A percentile compares a stretch with the other conserved stretches of the same genome.
Conservation (phyloP, 225 moss, liverwort and hornwort genomes). For the Pseudoscleropodium purum region DNA sequence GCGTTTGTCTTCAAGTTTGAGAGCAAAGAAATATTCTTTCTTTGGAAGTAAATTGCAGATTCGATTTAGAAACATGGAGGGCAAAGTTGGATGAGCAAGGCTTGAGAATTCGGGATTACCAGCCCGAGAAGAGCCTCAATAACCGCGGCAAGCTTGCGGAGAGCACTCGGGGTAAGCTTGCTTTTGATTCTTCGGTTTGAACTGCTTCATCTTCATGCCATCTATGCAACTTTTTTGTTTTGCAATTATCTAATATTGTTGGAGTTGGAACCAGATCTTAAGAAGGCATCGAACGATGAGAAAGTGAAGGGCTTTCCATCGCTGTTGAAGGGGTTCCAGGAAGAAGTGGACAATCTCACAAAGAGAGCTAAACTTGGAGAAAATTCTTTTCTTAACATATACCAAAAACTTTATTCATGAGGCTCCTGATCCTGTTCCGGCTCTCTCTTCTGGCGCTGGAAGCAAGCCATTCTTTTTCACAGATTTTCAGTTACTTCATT, state of each 20-base stretch:
- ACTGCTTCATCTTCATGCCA: neutral
- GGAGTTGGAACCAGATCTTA: slow-evolving; percentile 45
- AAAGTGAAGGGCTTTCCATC: slow-evolving; percentile 66
- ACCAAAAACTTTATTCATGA: slow-evolving; percentile 93
- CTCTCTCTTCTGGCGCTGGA: slow-evolving; percentile 74
- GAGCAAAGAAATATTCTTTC: neutral
- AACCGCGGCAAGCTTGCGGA: slow-evolving; percentile 71
- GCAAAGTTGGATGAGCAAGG: slow-evolving; percentile 88
- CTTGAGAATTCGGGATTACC: slow-evolving; percentile 71
- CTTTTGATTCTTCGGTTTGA: neutral
- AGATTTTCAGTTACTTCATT: neutral
- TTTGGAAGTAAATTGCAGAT: slow-evolving; percentile 39
- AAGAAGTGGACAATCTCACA: slow-evolving; percentile 90
- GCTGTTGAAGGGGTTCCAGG: slow-evolving; percentile 75
- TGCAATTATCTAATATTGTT: neutral
- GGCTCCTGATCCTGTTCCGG: slow-evolving; percentile 76
- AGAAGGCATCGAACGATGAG: slow-evolving; percentile 72
- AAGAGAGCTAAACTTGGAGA: slow-evolving; percentile 93
- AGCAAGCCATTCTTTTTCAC: slow-evolving; percentile 16
- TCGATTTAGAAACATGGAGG: slow-evolving; percentile 80
- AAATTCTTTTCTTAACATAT: slow-evolving; percentile 84
- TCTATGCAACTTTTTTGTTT: neutral
- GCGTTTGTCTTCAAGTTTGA: neutral
- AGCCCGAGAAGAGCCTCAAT: slow-evolving; percentile 80
- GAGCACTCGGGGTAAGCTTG: slow-evolving; percentile 61